Evolutionary conservation across 2,329 filamentous ascomycete species (phyloP), one percentile per base, ranked within the genome.

Genomic region (Thelonectria olida): DNA sequence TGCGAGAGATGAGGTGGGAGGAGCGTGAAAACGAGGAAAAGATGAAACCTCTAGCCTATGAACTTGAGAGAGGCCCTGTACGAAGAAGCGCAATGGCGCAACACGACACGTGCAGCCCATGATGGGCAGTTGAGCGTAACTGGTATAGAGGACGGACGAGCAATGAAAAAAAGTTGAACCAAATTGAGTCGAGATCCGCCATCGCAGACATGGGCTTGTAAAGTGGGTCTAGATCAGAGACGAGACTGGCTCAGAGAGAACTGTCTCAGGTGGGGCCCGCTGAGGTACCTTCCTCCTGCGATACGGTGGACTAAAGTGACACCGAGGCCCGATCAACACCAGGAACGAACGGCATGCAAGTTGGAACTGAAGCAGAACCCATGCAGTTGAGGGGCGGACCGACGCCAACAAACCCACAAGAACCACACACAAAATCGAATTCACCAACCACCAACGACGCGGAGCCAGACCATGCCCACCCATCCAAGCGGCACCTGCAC

Each of bases 101-200:
- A 75, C 76, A 59, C 81, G 79, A 63, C 84, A 86, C 20, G 79
- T 73, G 69, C 83, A 85, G 62, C 71, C 77, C 83, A 85, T 85
- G 48, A 62, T 67, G 64, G 28, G 61, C 31, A 60, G 39, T 49
- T 57, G 53, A 52, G 25, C 20, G 52, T 38, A 54, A 28, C 27
- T 22, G 20, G 55, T 63, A n/a, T n/a, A n/a, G 41, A 31, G 31
- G 41, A 47, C 45, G 53, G 41, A 50, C 44, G 27, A 42, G 47
- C 56, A 57, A 61, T n/a, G n/a, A 53, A 72, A 72, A 50, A 34
- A 72, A 71, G 60, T 60, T 54, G 66, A 58, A 62, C 62, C 51
- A 65, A 65, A 65, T 62, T 64, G 10, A 61, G 53, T 42, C 13
- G 54, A 70, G 60, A 64, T 62, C 59, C 67, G 62, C 68, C 54